These are phyloP conservation scores for Dimargaris xerosporica DNA, from an alignment of 192 early-diverging fungal species.

Conservation along the genomic window DNA sequence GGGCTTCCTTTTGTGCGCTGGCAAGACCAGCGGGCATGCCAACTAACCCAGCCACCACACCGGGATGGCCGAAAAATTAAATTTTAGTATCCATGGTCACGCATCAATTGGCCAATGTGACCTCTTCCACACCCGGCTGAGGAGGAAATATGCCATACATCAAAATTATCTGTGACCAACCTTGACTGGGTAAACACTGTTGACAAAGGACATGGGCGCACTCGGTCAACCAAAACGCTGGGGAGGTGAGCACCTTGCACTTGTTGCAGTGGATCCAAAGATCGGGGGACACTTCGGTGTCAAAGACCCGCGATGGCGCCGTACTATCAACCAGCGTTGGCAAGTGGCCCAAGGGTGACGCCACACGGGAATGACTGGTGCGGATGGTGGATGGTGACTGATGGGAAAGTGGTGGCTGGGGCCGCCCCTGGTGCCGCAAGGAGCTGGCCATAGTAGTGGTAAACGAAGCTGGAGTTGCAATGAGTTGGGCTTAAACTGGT, in stretches of 20 bases:
- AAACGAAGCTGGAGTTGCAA: no score
- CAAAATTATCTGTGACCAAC: not conserved
- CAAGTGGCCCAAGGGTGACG: no score
- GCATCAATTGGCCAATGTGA: not conserved
- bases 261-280: constrained; percentile 11
- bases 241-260: not conserved
- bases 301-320: no score
- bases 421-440: no score
- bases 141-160: not conserved
- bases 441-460: no score
- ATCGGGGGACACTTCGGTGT: not conserved
- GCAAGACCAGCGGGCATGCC: no score
- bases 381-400: no score
- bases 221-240: constrained; percentile 7
- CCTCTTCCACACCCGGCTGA: not conserved
- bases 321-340: no score
- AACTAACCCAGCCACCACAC: not conserved
- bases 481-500: no score
- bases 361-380: no score
- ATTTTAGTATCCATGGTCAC: not conserved
- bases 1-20: no score
- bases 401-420: no score
- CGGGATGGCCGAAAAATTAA: not conserved
- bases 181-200: not conserved
- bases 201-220: constrained; percentile 9